Evolutionary conservation across 2,329 filamentous ascomycete species (phyloP).

Genomic region (Pseudocercospora cruenta): DNA sequence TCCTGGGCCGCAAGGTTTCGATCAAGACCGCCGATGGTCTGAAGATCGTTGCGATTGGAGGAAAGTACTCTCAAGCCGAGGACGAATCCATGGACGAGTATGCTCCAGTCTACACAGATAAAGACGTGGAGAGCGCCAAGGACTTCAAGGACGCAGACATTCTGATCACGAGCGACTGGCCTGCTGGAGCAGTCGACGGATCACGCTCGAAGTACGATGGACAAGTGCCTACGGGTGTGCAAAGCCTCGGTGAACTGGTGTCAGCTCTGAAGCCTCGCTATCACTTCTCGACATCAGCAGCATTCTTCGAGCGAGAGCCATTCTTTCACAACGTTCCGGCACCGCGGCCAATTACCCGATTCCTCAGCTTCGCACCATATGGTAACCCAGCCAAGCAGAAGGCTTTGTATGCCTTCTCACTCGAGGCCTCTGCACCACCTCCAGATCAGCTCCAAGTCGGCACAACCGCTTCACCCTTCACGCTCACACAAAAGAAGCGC

Average conservation of each 20-base stretch:
- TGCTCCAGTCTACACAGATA: conserved; percentile 74
- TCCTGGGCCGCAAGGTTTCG: conserved; percentile 81
- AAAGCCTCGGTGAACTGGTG: conserved; percentile 74
- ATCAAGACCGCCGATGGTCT: conserved; percentile 90
- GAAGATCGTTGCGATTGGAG: conserved; percentile 83
- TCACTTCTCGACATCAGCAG: conserved; percentile 74
- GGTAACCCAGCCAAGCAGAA: conserved; percentile 79
- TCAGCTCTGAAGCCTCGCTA: conserved; percentile 84
- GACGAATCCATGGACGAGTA: conserved; percentile 60
- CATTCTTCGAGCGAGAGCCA: conserved; percentile 88
- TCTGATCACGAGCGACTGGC: conserved; percentile 85
- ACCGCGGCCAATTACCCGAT: conserved; percentile 71
- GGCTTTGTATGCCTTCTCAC: conserved; percentile 69
- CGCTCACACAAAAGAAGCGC: conserved; percentile 59
- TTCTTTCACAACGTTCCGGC: conserved; percentile 68
- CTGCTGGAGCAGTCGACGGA: conserved; percentile 64
- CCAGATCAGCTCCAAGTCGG: conserved; percentile 67
- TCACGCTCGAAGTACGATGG: conserved; percentile 39
- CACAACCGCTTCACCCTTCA: conserved; percentile 76
- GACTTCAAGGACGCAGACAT: conserved; percentile 83
- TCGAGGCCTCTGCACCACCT: conserved; percentile 66
- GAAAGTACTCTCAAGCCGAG: conserved; percentile 46
- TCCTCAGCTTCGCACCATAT: conserved; percentile 83
- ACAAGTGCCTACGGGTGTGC: conserved; percentile 41
- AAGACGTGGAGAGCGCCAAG: conserved; percentile 58